Evolutionary conservation across 1,284 basidiomycete species (phyloP), one percentile per base, ranked within the genome.

Genomic region (Sanghuangporus baumii): DNA sequence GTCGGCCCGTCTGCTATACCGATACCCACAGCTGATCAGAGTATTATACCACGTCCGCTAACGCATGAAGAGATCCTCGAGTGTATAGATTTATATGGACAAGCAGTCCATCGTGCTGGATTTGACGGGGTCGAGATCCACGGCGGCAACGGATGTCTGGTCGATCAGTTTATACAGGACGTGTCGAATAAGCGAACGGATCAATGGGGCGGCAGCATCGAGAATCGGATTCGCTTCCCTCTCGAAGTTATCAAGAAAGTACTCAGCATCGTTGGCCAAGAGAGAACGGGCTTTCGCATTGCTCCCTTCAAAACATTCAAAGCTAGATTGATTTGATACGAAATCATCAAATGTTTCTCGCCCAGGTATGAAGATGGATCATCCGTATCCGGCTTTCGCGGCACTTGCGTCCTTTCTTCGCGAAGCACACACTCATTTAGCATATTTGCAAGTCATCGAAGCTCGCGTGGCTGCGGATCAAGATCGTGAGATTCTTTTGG

Each of bases 381-480:
- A 78, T 63, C 78, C 79, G 0, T 65, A 77, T 18, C 74, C 77
- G 7, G 76, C 77, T 46, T 81, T 78, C 68, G 65, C 70, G 3
- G 69, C 78, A 64, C 68, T 81, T 52, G 70, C 77, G 16, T 63
- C 69, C 0, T 55, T 67, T 5, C 61, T 80, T 9, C 71, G 71
- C 34, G 60, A 68, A 5, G 60, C 63, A 1, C 76, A 80, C 68
- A 80, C 84, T 20, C 68, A 76, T 9, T 72, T 87, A 11, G 83
- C 83, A 1, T 88, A 85, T 68, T 62, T 87, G n/a, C 87, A 89
- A 68, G 72, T 80, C 46, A 72, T 83, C 36, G 85, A 87, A 68
- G 57, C 62, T 3, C 62, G 62, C 18, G 50, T 60, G 5, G 31
- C 62, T 5, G 62, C 34, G n/a, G n/a, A 4, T 4, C 66, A 70